Base-by-base conservation (phyloP, 2,329 filamentous ascomycete species). In the Calonectria hongkongensis region DNA sequence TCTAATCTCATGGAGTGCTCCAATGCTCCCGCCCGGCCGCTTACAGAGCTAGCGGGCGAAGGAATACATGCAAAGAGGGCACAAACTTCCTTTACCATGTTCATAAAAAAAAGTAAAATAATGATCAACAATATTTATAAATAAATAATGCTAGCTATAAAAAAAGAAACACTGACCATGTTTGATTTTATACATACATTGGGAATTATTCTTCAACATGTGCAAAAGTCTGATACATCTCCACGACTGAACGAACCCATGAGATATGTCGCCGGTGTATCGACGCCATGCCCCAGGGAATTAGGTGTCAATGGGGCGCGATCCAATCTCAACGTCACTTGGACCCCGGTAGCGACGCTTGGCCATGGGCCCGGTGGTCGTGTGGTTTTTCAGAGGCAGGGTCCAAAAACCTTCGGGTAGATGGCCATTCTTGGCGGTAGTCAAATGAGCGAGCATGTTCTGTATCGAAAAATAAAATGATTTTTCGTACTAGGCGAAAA, bases 281-380 rank as follows among this genome's bases (percentile, higher is more conserved):
- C 25, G 64, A 58, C 27, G 25, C 63, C 64, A 47, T 56, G 13
- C 51, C 36, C 25, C 51, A 28, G 51, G 33, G 63, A 36, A 66
- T 39, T 12, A 9, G n/a, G 39, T 21, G 62, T 15, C 63, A 47
- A 66, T 39, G 48, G 63, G 65, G 65, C 65, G 51, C 51, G 65
- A 60, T 68, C 65, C 65, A 68, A 70, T 70, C 68, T 70, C 68
- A 70, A 70, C 68, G 68, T 70, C 68, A 65, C 48, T 43, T 39
- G 60, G 65, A 45, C 51, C 65, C 39, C 18, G 51, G 65, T 10
- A 54, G 30, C 33, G 21, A 43, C 54, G 27, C 47, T 66, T 45
- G 33, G 30, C 2, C 47, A 28, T 54, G 45, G 45, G 41, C 13
- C 30, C 15, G 28, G 47, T 12, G 45, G 63, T 54, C 30, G 36